These are phyloP conservation scores for Alisma plantagoaquatica DNA, from an alignment of 106 monocot species.

Conservation along the genomic window DNA sequence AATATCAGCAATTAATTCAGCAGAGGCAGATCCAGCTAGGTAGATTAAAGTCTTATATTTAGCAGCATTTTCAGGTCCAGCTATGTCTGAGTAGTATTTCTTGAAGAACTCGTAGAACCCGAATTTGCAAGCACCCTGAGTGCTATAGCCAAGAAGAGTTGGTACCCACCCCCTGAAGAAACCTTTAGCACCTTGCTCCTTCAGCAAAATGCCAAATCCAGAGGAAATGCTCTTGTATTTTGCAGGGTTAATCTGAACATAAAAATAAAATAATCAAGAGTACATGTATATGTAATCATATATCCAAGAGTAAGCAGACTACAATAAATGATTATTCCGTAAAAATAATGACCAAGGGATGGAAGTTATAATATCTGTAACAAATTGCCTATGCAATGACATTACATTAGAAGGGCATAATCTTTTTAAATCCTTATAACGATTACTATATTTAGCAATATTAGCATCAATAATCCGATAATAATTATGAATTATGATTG, in stretches of 20 bases:
- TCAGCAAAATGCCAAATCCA: slow-evolving; percentile 56
- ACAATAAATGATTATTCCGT: too few species aligned
- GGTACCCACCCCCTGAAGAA: slow-evolving; percentile 82
- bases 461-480: too few species aligned
- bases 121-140: slow-evolving; percentile 73
- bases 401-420: too few species aligned
- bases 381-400: too few species aligned
- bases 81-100: slow-evolving; percentile 69
- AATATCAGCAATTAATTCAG: slow-evolving; percentile 71
- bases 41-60: slow-evolving; percentile 73
- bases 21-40: slow-evolving; percentile 75
- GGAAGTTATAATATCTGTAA: too few species aligned
- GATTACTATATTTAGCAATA: too few species aligned
- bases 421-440: too few species aligned
- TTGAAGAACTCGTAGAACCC: slow-evolving; percentile 87
- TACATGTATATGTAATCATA: too few species aligned
- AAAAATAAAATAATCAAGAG: too few species aligned
- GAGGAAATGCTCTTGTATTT: slow-evolving; percentile 67
- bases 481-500: too few species aligned
- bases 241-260: slow-evolving; percentile 47
- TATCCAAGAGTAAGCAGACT: too few species aligned
- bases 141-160: slow-evolving; percentile 64
- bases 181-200: slow-evolving; percentile 63
- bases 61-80: slow-evolving; percentile 52
- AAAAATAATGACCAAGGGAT: too few species aligned